Percentiles rank a stretch among this genome's conserved stretches.
phyloP scores from a whole-genome alignment of 164 flowering plant genomes.

The Aristolochia californica region DNA sequence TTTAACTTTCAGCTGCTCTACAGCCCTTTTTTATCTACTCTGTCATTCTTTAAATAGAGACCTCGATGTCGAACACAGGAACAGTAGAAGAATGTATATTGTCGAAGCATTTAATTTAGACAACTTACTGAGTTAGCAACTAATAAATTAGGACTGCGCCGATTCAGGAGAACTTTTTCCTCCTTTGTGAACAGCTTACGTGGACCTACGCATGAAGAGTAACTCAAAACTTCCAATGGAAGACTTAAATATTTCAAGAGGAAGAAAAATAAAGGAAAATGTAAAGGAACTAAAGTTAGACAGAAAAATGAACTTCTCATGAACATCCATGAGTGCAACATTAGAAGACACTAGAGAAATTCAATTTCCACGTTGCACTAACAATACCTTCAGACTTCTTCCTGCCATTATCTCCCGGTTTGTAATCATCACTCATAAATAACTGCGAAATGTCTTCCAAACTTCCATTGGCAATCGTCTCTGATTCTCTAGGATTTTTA shows the following conservation, averaged over 20 bases:
- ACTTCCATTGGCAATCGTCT: slow-evolving; percentile 45
- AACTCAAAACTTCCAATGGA: background rate
- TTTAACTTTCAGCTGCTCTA: no score
- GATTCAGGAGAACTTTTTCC: slow-evolving; percentile 64
- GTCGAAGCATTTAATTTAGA: slow-evolving; percentile 1
- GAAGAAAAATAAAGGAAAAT: background rate
- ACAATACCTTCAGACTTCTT: slow-evolving; percentile 33
- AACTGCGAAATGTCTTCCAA: slow-evolving; percentile 57
- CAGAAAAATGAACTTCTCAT: background rate
- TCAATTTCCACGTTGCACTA: background rate
- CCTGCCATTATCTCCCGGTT: slow-evolving; percentile 37
- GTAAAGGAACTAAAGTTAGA: no score
- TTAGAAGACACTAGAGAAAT: no score
- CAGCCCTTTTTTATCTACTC: no score
- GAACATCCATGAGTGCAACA: background rate
- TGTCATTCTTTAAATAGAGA: no score
- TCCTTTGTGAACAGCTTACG: slow-evolving; percentile 74
- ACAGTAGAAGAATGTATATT: no score
- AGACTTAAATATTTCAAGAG: background rate
- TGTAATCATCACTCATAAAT: slow-evolving; percentile 48
- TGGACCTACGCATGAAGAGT: slow-evolving; percentile 16
- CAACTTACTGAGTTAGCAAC: slow-evolving; percentile 78
- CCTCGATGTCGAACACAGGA: no score
- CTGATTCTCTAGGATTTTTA: slow-evolving; percentile 65
- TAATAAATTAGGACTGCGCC: slow-evolving; percentile 48